Evolutionary conservation across 2,329 filamentous ascomycete species (phyloP), one percentile per base, ranked within the genome.

Genomic region (Aureobasidium sp.): DNA sequence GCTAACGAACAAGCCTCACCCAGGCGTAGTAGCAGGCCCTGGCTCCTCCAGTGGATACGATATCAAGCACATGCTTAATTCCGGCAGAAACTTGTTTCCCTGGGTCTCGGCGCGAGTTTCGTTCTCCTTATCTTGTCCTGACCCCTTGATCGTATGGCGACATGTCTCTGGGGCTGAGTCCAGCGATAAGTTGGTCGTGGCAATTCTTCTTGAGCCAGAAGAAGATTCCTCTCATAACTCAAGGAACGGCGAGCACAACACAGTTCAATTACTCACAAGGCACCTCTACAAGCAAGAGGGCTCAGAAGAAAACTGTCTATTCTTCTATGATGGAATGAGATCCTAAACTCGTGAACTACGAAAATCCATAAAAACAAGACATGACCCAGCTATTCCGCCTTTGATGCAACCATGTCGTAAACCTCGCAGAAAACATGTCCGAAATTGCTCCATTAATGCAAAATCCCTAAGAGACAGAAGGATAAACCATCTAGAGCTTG

Each of bases 401-500:
- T 47, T 47, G 30, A 58, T 58, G 54, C 53, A 47, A 58, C 54
- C 54, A 58, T 47, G 54, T 58, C 54, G n/a, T 58, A 45, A 47
- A 57, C 36, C 41, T 44, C 42, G 27, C 32, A 37, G 21, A 29
- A 42, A 42, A 37, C 32, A 34, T 37, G 13, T 25, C 37, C 41
- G n/a, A 58, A 47, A 36, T 30, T n/a, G 32, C 16, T 37, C 54
- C 30, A 37, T 30, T 47, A n/a, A 58, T 58, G 54, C 54, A 47
- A 29, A n/a, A 27, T 1, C 16, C 15, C 7, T 15, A 32, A 4
- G 2, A n/a, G 15, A 13, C 6, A 29, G 10, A 27, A 3, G 13
- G 7, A 34, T 10, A 44, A 13, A 7, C 3, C 29, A 37, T 25
- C 57, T 66, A 74, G 16, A 97, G 80, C 78, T 97, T 97, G 15